A percentile compares a stretch with the other conserved stretches of the same genome.
phyloP scores from a whole-genome alignment of 345 rosid species.

The Dipteronia sinensis region DNA sequence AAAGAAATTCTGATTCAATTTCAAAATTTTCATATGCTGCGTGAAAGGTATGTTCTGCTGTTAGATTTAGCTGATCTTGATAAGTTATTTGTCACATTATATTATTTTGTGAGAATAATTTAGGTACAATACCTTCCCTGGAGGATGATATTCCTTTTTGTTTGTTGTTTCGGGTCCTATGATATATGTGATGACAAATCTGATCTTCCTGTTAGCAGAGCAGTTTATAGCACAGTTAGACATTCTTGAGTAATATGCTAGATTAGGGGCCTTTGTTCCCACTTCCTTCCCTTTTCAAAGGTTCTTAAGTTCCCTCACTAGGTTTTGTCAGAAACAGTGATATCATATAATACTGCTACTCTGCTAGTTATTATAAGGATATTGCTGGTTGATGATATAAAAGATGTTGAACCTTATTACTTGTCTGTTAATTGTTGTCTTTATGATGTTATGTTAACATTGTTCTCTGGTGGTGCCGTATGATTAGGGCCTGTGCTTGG shows the following conservation, averaged over 20 bases:
- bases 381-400: not conserved
- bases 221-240: not conserved
- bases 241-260: not conserved
- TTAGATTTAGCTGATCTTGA: not conserved
- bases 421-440: not conserved
- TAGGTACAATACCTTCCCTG: not conserved
- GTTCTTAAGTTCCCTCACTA: not conserved
- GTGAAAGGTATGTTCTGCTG: not conserved
- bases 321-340: not conserved
- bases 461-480: conserved; percentile 1
- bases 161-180: not conserved
- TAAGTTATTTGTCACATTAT: not conserved
- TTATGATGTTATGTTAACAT: conserved; percentile 10
- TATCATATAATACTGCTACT: not conserved
- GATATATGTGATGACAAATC: not conserved
- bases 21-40: not conserved
- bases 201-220: not conserved
- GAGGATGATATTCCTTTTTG: not conserved
- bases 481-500: conserved; percentile 60
- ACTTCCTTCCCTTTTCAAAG: not conserved
- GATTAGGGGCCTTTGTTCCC: not conserved
- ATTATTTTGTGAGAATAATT: not conserved
- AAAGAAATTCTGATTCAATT: not conserved
- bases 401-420: not conserved
- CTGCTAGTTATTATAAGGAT: not conserved